Percentiles rank a stretch among this genome's conserved stretches.
These are phyloP conservation scores for Cryphonectria carpinicola DNA, from an alignment of 2,329 filamentous ascomycete genomes.

Conservation along the genomic window DNA sequence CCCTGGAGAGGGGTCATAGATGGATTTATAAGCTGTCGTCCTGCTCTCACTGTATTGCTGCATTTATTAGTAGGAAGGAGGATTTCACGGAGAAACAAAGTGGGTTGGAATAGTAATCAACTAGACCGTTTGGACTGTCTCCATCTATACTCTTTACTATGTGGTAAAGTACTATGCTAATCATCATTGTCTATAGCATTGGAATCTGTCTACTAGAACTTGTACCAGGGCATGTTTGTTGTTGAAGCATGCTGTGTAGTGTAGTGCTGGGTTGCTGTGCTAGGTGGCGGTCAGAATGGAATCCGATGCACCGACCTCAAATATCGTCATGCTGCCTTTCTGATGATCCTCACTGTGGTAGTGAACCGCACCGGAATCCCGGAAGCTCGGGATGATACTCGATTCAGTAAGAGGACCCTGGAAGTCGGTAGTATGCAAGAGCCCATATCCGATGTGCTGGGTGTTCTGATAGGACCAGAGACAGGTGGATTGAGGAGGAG, in stretches of 20 bases:
- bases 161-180: too few species aligned
- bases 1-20: not conserved
- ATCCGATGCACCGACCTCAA: conserved; percentile 13
- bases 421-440: conserved; percentile 5
- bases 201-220: not conserved
- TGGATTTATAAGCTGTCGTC: not conserved
- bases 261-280: not conserved
- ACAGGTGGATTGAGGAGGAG: not conserved
- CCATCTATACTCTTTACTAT: not conserved
- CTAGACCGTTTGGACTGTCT: not conserved
- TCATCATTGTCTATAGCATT: not conserved
- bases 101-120: not conserved
- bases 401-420: conserved; percentile 14
- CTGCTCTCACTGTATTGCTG: not conserved
- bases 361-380: not conserved
- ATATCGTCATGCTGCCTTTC: not conserved
- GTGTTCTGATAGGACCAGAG: not conserved
- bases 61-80: not conserved
- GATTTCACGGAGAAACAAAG: not conserved
- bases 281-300: not conserved
- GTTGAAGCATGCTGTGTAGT: not conserved
- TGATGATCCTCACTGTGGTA: not conserved
- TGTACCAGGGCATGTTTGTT: not conserved
- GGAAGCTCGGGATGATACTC: conserved; percentile 11
- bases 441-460: conserved; percentile 9